These are phyloP conservation scores for Colletotrichum costaricense DNA, from an alignment of 2,329 filamentous ascomycete species.

Conservation along the genomic window DNA sequence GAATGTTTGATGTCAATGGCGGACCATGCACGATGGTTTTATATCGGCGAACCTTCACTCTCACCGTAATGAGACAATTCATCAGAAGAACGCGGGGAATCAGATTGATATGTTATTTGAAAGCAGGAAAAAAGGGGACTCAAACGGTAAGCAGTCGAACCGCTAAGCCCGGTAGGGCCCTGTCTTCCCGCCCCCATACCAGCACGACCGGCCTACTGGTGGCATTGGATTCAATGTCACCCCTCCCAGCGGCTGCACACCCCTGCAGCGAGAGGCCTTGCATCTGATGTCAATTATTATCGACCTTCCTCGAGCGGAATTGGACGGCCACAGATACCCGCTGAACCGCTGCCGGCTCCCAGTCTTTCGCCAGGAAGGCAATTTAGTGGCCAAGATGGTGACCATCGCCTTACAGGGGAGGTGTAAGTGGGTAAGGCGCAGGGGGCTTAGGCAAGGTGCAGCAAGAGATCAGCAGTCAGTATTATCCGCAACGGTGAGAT, in stretches of 20 bases:
- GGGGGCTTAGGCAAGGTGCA: slow-evolving; percentile 3
- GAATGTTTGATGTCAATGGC: neutral
- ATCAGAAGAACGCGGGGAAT: slow-evolving; percentile 25
- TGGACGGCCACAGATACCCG: slow-evolving; percentile 20
- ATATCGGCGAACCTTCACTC: neutral
- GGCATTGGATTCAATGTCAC: slow-evolving; percentile 24
- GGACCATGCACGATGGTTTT: neutral
- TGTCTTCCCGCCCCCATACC: slow-evolving; percentile 21
- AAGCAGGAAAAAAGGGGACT: slow-evolving; percentile 20
- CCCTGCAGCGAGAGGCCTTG: slow-evolving; percentile 26
- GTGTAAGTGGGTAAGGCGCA: slow-evolving; percentile 6
- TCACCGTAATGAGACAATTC: neutral
- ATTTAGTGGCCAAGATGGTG: slow-evolving; percentile 12
- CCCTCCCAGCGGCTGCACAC: slow-evolving; percentile 15
- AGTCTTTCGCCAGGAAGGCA: neutral
- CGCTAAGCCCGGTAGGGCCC: slow-evolving; percentile 34
- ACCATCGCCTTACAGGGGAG: neutral
- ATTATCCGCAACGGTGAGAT: slow-evolving; percentile 2
- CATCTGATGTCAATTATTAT: slow-evolving; percentile 9
- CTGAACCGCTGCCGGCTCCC: slow-evolving; percentile 15
- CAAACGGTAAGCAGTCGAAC: slow-evolving; percentile 15
- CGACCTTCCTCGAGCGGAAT: neutral
- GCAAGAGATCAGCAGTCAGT: slow-evolving; percentile 7
- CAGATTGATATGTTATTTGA: slow-evolving; percentile 22
- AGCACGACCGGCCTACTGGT: slow-evolving; percentile 13